Base-by-base conservation (phyloP, 225 moss, liverwort and hornwort genomes). In the Anthoceros angustus region DNA sequence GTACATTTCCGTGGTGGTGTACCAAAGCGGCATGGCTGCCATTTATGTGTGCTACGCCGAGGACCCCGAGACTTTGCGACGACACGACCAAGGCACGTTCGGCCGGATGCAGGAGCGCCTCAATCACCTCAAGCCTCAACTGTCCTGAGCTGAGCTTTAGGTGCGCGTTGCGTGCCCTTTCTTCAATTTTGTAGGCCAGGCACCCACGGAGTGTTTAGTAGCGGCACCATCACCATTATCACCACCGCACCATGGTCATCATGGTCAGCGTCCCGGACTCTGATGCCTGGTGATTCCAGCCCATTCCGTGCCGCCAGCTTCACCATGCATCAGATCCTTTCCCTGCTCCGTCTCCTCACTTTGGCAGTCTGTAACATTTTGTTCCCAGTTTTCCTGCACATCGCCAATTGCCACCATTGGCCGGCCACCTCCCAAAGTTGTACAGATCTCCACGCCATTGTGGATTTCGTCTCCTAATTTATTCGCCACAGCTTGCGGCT, bases 1-100 rank as follows among this genome's bases (percentile, higher is more conserved):
- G 25, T 76, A 86, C 75, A 66, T 89, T 68, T 82, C 82, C 7
- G 62, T 84, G 71, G 89, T 84, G 46, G 82, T 89, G 42, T 75
- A 80, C 0, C 84, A 86, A 68, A 89, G 89, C 55, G 82, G 84
- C 62, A 75, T 86, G 64, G 89, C 89, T 4, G 42, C 84, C 41
- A 79, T 80, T 42, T 89, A 84, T 23, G 84, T 89, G 4, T 86
- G 84, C 78, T 89, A 82, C 42, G 84, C 82, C 7, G 73, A 84
- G 64, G 80, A 86, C 48, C 74, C 84, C 7, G 69, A 40, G 3
- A 76, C 79, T 21, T 75, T 89, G 12, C 43, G 60, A 39, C 80
- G 76, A 39, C 43, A 70, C 18, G 63, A 86, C 40, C 64, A 40
- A 18, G 74, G 82, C 11, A 62, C 74, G 8, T 81, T 71, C 62